Base-by-base conservation (phyloP, 1,139 yeast genomes). In the Candida tetrigidarum region DNA sequence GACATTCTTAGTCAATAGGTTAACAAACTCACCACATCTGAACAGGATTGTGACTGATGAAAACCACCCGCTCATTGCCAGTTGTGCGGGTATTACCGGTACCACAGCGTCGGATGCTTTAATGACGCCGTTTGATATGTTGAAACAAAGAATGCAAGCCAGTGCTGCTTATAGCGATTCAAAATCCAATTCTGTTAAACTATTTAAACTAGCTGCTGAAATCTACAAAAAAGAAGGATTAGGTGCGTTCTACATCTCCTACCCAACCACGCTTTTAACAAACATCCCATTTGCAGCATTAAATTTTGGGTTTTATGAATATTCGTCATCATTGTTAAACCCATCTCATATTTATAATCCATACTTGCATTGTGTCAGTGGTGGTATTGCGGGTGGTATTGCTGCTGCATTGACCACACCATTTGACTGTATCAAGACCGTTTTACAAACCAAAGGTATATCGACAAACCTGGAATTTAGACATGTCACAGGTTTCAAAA, bases 321-420 rank as follows among this genome's bases (percentile, higher is more conserved):
- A 89, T 49, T 74, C 86, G 4, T 83, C 93, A 23, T 83, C 86
- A 52, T 52, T 86, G 26, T 74, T 93, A 50, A 95, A 93, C 61
- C 97, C 99, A 4, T 62, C 76, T 25, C 84, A 86, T 57, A 66
- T 66, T 39, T 92, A 93, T 69, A 93, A 91, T 62, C 99, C 99
- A 35, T 77, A 91, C 57, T 77, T 86, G 43, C 99, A 93, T 67
- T 92, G 98, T 69, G 77, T 93, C 20, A 80, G 96, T 49, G 99
- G 99, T 57, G 99, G 96, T 42, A 67, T 92, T 12, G 93, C 97
- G 33, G 99, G 99, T 50, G 99, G 97, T 10, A 76, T 89, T 20
- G 96, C 98, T 26, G 97, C 99, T 4, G 99, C 97, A 1, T 71
- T 92, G 44, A 93, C 99, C 8, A 93, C 96, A 20, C 99, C 99